Evolutionary conservation across 495 filamentous ascomycete species (phyloP).

Genomic region (Podospora anserina): DNA sequence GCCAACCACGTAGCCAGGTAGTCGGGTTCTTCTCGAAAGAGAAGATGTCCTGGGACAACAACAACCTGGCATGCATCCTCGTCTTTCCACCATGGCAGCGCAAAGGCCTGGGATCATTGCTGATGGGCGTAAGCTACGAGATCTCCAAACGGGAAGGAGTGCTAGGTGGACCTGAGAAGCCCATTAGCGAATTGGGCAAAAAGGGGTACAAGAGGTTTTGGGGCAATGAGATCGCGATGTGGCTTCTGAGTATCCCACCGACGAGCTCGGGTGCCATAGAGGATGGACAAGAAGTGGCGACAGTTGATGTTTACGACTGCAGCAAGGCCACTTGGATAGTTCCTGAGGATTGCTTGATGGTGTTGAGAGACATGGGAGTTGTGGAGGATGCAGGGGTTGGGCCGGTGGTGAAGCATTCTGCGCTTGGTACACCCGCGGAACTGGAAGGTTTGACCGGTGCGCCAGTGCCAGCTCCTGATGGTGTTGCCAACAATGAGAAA

Average conservation of each 20-base stretch:
- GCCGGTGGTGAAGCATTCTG: conserved; percentile 19
- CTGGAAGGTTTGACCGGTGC: neutral
- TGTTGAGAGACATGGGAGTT: conserved; percentile 73
- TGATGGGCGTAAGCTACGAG: conserved; percentile 93
- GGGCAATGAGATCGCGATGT: conserved; percentile 73
- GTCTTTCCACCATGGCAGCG: conserved; percentile 95
- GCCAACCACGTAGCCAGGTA: conserved; percentile 49
- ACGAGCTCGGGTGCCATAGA: conserved; percentile 20
- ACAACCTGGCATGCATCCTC: conserved; percentile 95
- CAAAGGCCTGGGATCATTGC: conserved; percentile 78
- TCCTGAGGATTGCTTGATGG: conserved; percentile 75
- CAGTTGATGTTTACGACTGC: conserved; percentile 42
- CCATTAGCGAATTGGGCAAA: conserved; percentile 77
- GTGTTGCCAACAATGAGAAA: conserved; percentile 17
- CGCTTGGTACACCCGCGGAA: neutral
- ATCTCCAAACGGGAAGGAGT: conserved; percentile 80
- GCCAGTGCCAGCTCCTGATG: conserved; percentile 14
- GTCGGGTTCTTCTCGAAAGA: conserved; percentile 98
- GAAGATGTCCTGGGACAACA: conserved; percentile 97
- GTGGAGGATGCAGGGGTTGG: conserved; percentile 56
- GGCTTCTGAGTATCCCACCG: conserved; percentile 49
- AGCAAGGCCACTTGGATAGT: conserved; percentile 68
- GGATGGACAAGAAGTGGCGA: conserved; percentile 8
- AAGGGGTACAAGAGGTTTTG: conserved; percentile 80
- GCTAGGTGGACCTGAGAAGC: conserved; percentile 90